Base-by-base conservation (phyloP, 352 stramenopile species). In the Thraustochytrium striatum region DNA sequence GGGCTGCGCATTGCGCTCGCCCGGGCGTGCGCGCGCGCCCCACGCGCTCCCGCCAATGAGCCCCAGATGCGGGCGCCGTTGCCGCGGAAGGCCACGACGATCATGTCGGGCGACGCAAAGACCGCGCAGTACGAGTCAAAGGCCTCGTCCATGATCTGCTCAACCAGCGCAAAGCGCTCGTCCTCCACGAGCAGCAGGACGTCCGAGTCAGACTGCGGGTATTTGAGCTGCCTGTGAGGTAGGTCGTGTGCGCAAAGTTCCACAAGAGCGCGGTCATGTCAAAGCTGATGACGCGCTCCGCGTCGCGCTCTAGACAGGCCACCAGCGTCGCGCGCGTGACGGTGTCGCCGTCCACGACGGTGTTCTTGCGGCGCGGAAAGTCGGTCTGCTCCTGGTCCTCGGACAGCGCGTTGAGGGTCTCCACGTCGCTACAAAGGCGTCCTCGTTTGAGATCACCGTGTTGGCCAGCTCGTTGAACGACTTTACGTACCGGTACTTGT, bases 231-330 rank as follows among this genome's bases (percentile, higher is more conserved):
- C 65, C 65, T 9, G 65, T 75, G 5, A 75, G 50, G 30, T 75
- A 75, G 41, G 68, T 61, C 9, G 65, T 75, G 65, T 75, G 65
- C 13, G 65, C 65, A 72, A 75, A 75, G 25, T 75, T 75, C 65
- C 65, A 75, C 3, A 75, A 21, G n/a, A 75, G 65, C 11, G 41
- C 39, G 30, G 65, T 43, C 9, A 61, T 75, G 65, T 75, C 65
- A 25, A 75, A 75, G 36, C 44, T 62, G 52, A 75, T 61, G 25
- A 75, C 43, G 50, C 61, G 19, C 32, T 32, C 61, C n/a, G 65
- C 59, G 59, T 33, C 35, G 38, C 53, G 59, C 41, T 70, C 59
- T 8, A 70, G 59, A n/a, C 59, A 70, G 9, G 50, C 13, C 25
- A 53, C 53, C 35, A 70, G 50, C 0, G 59, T 38, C 11, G 50